These are phyloP conservation scores for Globisporangium canariense DNA, from an alignment of 352 stramenopile species.

Conservation along the genomic window DNA sequence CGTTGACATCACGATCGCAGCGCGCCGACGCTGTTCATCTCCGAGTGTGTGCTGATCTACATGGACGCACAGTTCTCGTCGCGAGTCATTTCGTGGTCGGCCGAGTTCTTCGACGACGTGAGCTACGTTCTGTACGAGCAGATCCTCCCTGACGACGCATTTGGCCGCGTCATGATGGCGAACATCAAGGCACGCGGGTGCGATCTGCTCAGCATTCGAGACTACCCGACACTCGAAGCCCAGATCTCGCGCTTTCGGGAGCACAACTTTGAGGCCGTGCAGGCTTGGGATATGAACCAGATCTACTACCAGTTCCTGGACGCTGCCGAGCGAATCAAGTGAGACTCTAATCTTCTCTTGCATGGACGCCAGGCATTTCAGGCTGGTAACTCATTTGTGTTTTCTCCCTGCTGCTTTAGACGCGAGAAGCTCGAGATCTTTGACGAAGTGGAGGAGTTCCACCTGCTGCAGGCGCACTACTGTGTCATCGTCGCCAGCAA, in stretches of 20 bases:
- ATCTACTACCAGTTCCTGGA: conserved; percentile 90
- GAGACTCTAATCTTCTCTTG: conserved; percentile 17
- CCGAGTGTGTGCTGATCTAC: conserved; percentile 91
- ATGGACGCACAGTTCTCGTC: conserved; percentile 83
- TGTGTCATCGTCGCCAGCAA: conserved; percentile 85
- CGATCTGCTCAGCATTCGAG: conserved; percentile 80
- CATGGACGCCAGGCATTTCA: not conserved
- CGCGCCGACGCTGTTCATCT: conserved; percentile 78
- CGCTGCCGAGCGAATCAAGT: conserved; percentile 57
- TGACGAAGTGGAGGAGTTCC: conserved; percentile 91
- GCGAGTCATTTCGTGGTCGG: conserved; percentile 69
- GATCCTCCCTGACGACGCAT: conserved; percentile 88
- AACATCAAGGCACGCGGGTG: conserved; percentile 91
- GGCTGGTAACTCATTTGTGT: not conserved
- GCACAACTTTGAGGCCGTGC: conserved; percentile 59
- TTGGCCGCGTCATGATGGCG: conserved; percentile 88
- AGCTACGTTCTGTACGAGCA: conserved; percentile 89
- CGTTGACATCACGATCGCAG: conserved; percentile 11
- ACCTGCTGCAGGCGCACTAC: conserved; percentile 90
- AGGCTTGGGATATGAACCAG: conserved; percentile 90
- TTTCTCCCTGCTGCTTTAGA: conserved; percentile 20
- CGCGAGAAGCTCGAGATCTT: conserved; percentile 89
- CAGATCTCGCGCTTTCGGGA: conserved; percentile 75
- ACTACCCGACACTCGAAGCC: conserved; percentile 71
- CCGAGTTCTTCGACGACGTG: conserved; percentile 62